Evolutionary conservation across 164 flowering plant species (phyloP).

Genomic region (Paratinospora sagittata): DNA sequence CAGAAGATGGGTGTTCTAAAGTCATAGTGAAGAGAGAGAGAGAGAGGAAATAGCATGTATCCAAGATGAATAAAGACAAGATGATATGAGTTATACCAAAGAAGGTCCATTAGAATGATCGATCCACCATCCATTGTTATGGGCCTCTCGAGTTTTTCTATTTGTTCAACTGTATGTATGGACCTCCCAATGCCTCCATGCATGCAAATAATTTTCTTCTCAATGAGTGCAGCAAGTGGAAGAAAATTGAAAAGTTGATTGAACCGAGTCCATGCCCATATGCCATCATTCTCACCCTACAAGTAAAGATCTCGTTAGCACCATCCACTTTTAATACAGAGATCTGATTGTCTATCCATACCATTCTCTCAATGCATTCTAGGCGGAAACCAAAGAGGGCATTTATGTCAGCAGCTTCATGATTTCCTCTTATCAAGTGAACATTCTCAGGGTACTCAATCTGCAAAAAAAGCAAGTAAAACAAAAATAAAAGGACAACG

Average conservation of each 20-base stretch:
- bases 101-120: constrained; percentile 83
- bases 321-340: constrained; percentile 5
- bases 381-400: constrained; percentile 43
- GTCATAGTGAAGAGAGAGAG: background rate
- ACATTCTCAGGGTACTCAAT: constrained; percentile 54
- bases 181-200: constrained; percentile 99
- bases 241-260: constrained; percentile 95
- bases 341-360: constrained; percentile 16
- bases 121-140: constrained; percentile 99
- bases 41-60: background rate
- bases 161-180: constrained; percentile 86
- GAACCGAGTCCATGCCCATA: constrained; percentile 99
- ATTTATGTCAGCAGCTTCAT: constrained; percentile 94
- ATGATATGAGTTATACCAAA: constrained; percentile 46
- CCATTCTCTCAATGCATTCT: constrained; percentile 71
- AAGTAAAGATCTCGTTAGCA: constrained; percentile 14
- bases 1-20: background rate
- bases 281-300: constrained; percentile 96
- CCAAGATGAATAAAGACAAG: background rate
- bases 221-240: constrained; percentile 93
- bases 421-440: constrained; percentile 65
- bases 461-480: constrained; percentile 31
- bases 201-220: constrained; percentile 97
- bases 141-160: constrained; percentile 96
- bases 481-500: background rate